Evolutionary conservation across 257 asterid genomes (phyloP), one percentile per base, ranked within the genome.

Genomic region (Voacanga thouarsii): DNA sequence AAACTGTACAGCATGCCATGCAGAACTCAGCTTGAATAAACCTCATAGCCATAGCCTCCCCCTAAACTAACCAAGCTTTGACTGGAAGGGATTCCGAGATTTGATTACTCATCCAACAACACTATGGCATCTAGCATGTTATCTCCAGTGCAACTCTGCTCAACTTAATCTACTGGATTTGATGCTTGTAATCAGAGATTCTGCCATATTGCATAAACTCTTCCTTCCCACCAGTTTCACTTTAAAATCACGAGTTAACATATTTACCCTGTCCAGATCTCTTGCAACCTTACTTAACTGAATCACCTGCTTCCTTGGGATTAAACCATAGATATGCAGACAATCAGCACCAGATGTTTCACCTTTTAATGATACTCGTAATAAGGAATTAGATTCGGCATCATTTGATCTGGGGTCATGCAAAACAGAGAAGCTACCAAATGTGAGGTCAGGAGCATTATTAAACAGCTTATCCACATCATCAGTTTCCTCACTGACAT

Each of bases 381-480:
- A 68, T 84, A 94, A 75, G 74, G 90, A 90, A 78, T 87, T 79
- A 16, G 92, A 84, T 76, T 86, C 93, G 43, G 49, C 65, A 79
- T 90, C 94, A 10, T 81, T 77, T 26, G 90, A 81, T 24, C 79
- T 84, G 3, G 96, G 94, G 85, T 94, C 94, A 59, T 81, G 84
- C 82, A 94, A 51, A 67, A 87, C 86, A 43, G 89, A 81, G 79
- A 92, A 92, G 81, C 87, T 84, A 55, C 97, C 94, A 67, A 94
- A 92, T 74, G 83, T 76, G 26, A 92, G 90, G 84, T 94, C 88
- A 3, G 98, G 92, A 33, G 83, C 85, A 81, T 90, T 90, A 81
- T 90, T 90, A 50, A 91, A 94, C 77, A 91, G 85, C 59, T 72
- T 63, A 74, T 89, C 88, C 61, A 92, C 76, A 75, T 82, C 88